Base-by-base conservation (phyloP, 441 rosid species). In the Aquilaria agallochum region DNA sequence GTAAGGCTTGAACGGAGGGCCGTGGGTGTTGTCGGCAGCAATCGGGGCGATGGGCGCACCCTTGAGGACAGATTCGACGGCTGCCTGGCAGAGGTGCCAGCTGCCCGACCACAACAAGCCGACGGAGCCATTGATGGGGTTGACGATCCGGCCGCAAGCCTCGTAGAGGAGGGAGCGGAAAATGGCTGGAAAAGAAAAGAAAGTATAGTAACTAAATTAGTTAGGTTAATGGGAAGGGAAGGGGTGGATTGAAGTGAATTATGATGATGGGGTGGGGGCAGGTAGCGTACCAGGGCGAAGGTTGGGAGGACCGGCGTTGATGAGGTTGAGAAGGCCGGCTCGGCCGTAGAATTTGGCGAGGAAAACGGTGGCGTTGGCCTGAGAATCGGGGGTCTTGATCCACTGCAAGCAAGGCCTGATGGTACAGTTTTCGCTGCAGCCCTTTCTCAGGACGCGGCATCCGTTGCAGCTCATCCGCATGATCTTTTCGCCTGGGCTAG, bases 391-490 rank as follows among this genome's bases (percentile, higher is more conserved):
- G 46, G 83, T 63, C 50, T 55, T 58, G 62, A 85, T 80, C 90
- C 90, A 85, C 47, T 73, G 72, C 15, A 82, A 71, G 58, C 81
- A 80, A 42, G 90, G 80, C 66, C 82, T 68, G 46, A 85, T 72
- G 46, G 60, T 54, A 64, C 88, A 85, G 62, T 64, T 76, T 42
- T 76, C 84, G 56, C 72, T 70, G 77, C 90, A 85, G 40, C 90
- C 88, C 69, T 85, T 85, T 30, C 90, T 72, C 31, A 85, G 69
- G 58, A 85, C 83, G 11, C 90, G 68, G 81, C 90, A 82, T 0
- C 88, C 90, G 64, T 80, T 85, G 74, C 90, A 85, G 74, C 90
- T 85, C 86, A 82, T 85, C 72, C 70, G 77, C 84, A 79, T 74
- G 20, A 50, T 56, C 11, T 13, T n/a, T 2, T 20, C 27, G 27